Percentiles rank a stretch among this genome's conserved stretches.
Evolutionary conservation across 1,139 yeast species (phyloP).

Genomic region (Debaryomyces coudertii): DNA sequence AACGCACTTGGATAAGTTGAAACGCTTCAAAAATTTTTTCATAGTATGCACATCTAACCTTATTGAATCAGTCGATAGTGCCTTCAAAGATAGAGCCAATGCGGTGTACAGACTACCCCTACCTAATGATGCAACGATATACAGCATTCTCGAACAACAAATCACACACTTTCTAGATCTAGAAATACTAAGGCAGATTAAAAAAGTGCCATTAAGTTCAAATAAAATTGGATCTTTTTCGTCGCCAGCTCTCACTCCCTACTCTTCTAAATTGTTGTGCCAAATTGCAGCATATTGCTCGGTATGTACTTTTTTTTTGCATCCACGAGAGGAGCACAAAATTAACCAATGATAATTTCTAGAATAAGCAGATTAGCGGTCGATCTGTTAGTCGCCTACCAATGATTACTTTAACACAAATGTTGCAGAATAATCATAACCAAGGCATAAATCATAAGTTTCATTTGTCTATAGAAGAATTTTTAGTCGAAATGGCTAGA

Average conservation of each 20-base stretch:
- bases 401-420: conserved; percentile 6
- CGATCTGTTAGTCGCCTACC: conserved; percentile 10
- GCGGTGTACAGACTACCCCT: conserved; percentile 27
- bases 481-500: conserved; percentile 7
- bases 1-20: conserved; percentile 36
- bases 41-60: conserved; percentile 40
- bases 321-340: conserved; percentile 4
- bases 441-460: background rate
- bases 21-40: conserved; percentile 27
- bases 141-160: conserved; percentile 2
- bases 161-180: background rate
- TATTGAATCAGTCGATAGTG: conserved; percentile 26
- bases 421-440: background rate
- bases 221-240: background rate
- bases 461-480: conserved; percentile 2
- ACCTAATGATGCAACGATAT: conserved; percentile 26
- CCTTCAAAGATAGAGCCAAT: conserved; percentile 41
- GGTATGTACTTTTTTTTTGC: conserved; percentile 11
- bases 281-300: conserved; percentile 11
- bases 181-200: background rate
- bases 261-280: conserved; percentile 2
- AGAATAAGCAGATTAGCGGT: conserved; percentile 11
- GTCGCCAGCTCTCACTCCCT: background rate
- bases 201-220: background rate
- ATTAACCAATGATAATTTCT: conserved; percentile 6